Evolutionary conservation across 2,329 filamentous ascomycete genomes (phyloP), one percentile per base, ranked within the genome.

Genomic region (Fusarium sp.): DNA sequence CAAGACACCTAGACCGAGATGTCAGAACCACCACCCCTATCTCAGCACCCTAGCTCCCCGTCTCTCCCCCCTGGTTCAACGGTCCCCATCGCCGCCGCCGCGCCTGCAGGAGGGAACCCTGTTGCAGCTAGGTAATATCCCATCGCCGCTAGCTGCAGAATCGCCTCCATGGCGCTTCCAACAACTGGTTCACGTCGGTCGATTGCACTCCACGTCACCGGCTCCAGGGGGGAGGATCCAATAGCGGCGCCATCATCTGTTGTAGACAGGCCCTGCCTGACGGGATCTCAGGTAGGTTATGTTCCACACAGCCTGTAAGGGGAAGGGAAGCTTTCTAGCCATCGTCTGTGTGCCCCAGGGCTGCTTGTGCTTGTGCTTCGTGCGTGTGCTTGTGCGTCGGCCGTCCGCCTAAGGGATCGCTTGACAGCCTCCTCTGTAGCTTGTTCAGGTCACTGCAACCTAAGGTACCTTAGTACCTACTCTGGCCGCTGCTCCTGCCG

Each of bases 101-200:
- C 73, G 54, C 63, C 78, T 80, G 79, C 79, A 79, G 74, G 76
- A 79, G 74, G 74, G 71, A 79, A 72, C 78, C 78, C 73, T 77
- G 77, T 61, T 76, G 77, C 77, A 78, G 68, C 74, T 72, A 76
- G 76, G 77, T 79, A 80, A 80, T 80, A 78, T 80, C 77, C 77
- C 74, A 71, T 65, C 58, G 40, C 68, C 75, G 66, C 67, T 80
- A 80, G 79, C 68, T 80, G 78, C 77, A 80, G 74, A 74, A 63
- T 71, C 63, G 74, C 59, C 66, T 74, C 70, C 61, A 73, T 77
- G 73, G 77, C 73, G 77, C 74, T 74, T 76, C 61, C 71, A 79
- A 74, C 63, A 74, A 79, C 74, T 79, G 78, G 78, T 66, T 79
- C 74, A 65, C 59, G 65, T 66, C 38, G 33, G 63, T 60, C 63